Evolutionary conservation across 768 basidiomycete genomes (phyloP).

Genomic region (Rossbeevera mucosa): DNA sequence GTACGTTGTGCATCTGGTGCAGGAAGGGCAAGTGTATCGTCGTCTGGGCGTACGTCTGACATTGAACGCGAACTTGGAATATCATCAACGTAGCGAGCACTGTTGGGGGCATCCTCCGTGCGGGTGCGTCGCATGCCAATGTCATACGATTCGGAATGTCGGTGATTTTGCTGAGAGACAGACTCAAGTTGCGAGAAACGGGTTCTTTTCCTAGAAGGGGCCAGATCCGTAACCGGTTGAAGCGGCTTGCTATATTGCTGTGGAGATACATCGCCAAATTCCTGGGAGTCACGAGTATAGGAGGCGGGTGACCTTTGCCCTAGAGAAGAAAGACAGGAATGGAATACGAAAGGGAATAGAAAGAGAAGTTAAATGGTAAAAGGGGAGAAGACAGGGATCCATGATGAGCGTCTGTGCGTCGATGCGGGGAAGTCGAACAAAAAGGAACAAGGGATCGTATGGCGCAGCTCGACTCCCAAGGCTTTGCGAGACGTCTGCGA

Average conservation of each 20-base stretch:
- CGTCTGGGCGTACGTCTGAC: constrained; percentile 17
- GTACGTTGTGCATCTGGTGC: constrained; percentile 35
- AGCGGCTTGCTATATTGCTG: constrained; percentile 14
- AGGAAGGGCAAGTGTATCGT: constrained; percentile 17
- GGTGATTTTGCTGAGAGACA: constrained; percentile 10
- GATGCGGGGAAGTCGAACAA: constrained; percentile 37
- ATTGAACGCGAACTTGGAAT: constrained; percentile 17
- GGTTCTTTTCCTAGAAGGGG: constrained; percentile 10
- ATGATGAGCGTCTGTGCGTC: constrained; percentile 40
- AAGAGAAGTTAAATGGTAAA: constrained; percentile 29
- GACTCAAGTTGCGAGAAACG: constrained; percentile 23
- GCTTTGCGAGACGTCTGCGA: constrained; percentile 40
- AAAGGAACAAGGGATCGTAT: constrained; percentile 29
- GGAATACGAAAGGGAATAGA: constrained; percentile 26
- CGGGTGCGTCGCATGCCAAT: constrained; percentile 13
- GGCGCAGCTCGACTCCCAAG: constrained; percentile 42
- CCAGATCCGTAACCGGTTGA: constrained; percentile 11
- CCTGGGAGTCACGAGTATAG: constrained; percentile 30
- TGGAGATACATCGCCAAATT: constrained; percentile 9
- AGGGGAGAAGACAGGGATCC: constrained; percentile 33
- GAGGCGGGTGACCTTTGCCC: constrained; percentile 37
- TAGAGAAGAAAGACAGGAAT: constrained; percentile 37
- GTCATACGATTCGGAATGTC: constrained; percentile 15
- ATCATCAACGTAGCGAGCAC: constrained; percentile 14
- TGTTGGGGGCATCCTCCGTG: constrained; percentile 17